phyloP scores from a whole-genome alignment of 1,284 basidiomycete species.

The Ustilago sp. region DNA sequence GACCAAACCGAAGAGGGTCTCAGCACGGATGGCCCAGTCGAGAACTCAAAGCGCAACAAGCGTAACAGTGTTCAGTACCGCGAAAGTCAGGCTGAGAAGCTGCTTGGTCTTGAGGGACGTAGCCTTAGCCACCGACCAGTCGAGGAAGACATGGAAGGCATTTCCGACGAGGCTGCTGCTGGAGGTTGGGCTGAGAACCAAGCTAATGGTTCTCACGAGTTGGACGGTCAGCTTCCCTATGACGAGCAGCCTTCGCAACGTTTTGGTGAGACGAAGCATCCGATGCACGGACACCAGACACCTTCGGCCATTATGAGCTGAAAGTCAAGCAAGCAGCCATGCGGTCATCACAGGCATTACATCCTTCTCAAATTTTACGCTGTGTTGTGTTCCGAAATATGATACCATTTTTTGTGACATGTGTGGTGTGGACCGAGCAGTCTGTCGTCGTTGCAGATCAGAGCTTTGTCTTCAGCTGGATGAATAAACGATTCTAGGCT shows the following conservation, averaged over 20 bases:
- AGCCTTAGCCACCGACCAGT: conserved; percentile 30
- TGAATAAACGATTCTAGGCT: too few relatives aligned
- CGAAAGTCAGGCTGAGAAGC: conserved; percentile 46
- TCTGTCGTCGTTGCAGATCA: background rate
- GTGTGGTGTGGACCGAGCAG: background rate
- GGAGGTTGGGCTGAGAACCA: conserved; percentile 22
- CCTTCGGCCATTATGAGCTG: conserved; percentile 24
- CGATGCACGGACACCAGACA: conserved; percentile 10
- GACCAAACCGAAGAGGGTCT: conserved; percentile 10
- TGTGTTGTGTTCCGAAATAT: background rate
- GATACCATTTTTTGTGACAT: conserved; percentile 4
- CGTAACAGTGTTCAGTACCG: conserved; percentile 48
- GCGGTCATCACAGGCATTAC: background rate
- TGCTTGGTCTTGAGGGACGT: conserved; percentile 50
- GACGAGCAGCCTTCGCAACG: conserved; percentile 5
- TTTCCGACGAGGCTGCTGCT: conserved; percentile 18
- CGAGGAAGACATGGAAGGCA: conserved; percentile 46
- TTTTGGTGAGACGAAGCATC: conserved; percentile 8
- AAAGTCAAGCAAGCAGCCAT: background rate
- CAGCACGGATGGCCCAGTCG: background rate
- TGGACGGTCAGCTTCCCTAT: conserved; percentile 16
- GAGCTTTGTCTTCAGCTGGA: too few relatives aligned
- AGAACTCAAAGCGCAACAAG: conserved; percentile 32
- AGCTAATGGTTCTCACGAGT: background rate
- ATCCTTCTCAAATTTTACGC: background rate